Evolutionary conservation across 495 filamentous ascomycete species (phyloP).

Genomic region (Penicillium ucsense): DNA sequence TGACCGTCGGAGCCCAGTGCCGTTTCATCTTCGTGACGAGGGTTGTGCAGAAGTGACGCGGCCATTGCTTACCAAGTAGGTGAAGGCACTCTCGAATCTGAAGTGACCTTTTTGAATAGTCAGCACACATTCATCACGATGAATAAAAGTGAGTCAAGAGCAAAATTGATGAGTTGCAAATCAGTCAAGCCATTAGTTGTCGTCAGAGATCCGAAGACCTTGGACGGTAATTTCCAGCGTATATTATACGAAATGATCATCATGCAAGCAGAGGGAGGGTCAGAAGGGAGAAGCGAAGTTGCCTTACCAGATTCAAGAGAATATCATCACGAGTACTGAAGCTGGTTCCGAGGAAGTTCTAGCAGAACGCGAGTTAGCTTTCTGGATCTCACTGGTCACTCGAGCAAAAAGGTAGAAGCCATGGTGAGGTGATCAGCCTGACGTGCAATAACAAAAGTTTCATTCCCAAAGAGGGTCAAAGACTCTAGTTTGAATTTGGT

Average conservation of each 20-base stretch:
- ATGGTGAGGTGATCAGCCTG: constrained; percentile 69
- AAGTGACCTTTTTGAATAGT: constrained; percentile 15
- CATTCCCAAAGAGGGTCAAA: constrained; percentile 86
- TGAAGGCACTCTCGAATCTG: neutral
- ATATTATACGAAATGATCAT: constrained; percentile 75
- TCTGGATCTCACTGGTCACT: constrained; percentile 4
- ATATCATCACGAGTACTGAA: neutral
- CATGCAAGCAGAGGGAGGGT: constrained; percentile 8
- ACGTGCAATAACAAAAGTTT: constrained; percentile 94
- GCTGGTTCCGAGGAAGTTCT: constrained; percentile 10
- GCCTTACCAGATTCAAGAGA: constrained; percentile 17
- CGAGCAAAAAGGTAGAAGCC: too few relatives aligned
- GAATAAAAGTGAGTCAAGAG: neutral
- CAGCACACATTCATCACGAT: constrained; percentile 9
- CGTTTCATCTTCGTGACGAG: constrained; percentile 74
- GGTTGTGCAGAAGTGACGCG: constrained; percentile 6
- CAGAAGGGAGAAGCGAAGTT: neutral
- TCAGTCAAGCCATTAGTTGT: constrained; percentile 92
- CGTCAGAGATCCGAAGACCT: constrained; percentile 67
- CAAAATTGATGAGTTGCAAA: constrained; percentile 7
- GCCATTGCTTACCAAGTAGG: constrained; percentile 23
- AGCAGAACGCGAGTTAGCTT: constrained; percentile 20
- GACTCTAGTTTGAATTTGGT: constrained; percentile 99
- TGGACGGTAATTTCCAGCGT: constrained; percentile 99
- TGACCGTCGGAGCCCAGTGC: constrained; percentile 98